phyloP scores from a whole-genome alignment of 371 early-diverging fungal genomes.

The Mucor circinelloides region DNA sequence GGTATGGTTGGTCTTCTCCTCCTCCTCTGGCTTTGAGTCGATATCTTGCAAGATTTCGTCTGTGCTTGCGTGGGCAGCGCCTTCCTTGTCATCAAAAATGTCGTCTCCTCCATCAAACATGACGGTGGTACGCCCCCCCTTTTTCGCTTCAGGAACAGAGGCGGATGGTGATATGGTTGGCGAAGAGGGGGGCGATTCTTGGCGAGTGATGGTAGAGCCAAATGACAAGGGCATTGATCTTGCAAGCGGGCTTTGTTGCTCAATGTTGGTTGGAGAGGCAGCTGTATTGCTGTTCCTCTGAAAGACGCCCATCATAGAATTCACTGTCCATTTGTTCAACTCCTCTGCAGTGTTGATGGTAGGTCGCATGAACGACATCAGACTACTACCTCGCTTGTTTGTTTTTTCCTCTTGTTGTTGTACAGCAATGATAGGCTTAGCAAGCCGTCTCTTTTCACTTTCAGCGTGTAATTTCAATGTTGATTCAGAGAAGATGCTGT shows the following conservation, averaged over 20 bases:
- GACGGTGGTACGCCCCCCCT: neutral
- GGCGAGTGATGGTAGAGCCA: conserved; percentile 32
- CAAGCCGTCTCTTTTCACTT: conserved; percentile 42
- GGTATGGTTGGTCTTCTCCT: neutral
- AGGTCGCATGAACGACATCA: conserved; percentile 47
- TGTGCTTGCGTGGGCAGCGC: neutral
- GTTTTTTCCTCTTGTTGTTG: conserved; percentile 12
- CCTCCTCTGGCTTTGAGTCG: neutral
- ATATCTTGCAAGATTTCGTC: conserved; percentile 11
- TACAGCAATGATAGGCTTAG: conserved; percentile 30
- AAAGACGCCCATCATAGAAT: conserved; percentile 40
- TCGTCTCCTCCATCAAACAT: conserved; percentile 26
- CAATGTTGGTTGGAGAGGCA: conserved; percentile 2
- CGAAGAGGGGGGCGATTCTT: conserved; percentile 37
- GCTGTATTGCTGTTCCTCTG: conserved; percentile 23
- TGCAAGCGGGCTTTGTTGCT: neutral
- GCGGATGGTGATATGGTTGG: conserved; percentile 11
- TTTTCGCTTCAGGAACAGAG: neutral
- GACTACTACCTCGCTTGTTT: conserved; percentile 22
- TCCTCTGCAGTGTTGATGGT: conserved; percentile 13
- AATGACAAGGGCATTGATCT: conserved; percentile 21
- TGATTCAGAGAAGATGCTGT: conserved; percentile 36
- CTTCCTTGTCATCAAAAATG: conserved; percentile 18
- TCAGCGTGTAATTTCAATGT: conserved; percentile 40
- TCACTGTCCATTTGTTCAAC: conserved; percentile 29